These are phyloP conservation scores for Cordyceps sp. DNA, from an alignment of 2,329 filamentous ascomycete species.

Conservation along the genomic window DNA sequence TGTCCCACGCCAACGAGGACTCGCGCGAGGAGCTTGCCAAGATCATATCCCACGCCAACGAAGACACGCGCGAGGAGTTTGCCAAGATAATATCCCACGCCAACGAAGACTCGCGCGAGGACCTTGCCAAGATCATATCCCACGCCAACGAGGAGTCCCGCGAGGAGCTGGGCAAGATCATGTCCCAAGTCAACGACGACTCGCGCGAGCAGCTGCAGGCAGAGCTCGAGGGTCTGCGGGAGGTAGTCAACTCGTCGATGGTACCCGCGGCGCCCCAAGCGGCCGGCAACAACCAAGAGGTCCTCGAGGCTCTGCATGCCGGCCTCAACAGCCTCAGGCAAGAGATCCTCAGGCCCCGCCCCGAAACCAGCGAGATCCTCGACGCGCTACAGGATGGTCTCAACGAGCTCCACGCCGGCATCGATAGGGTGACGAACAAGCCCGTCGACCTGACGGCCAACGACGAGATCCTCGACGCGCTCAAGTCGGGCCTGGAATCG, in stretches of 20 bases:
- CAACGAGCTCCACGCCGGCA: slow-evolving; percentile 55
- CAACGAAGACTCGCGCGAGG: slow-evolving; percentile 34
- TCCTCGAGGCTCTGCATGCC: slow-evolving; percentile 52
- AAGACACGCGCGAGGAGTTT: slow-evolving; percentile 51
- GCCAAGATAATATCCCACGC: slow-evolving; percentile 22
- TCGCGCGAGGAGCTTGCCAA: slow-evolving; percentile 27
- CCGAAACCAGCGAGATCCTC: slow-evolving; percentile 72
- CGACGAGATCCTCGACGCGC: slow-evolving; percentile 75
- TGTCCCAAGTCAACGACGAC: slow-evolving; percentile 27
- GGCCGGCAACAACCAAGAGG: slow-evolving; percentile 37
- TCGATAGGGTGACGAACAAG: slow-evolving; percentile 65
- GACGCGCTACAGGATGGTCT: slow-evolving; percentile 83
- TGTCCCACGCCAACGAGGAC: neutral
- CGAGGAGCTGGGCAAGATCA: slow-evolving; percentile 35
- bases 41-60: slow-evolving; percentile 48
- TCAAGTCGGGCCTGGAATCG: slow-evolving; percentile 65
- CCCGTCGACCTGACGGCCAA: slow-evolving; percentile 69
- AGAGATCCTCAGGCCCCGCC: slow-evolving; percentile 51
- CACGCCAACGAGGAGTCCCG: slow-evolving; percentile 49
- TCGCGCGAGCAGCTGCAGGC: slow-evolving; percentile 53
- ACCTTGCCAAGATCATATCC: slow-evolving; percentile 59
- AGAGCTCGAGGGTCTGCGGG: slow-evolving; percentile 69
- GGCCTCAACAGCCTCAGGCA: slow-evolving; percentile 60
- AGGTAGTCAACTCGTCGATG: slow-evolving; percentile 55
- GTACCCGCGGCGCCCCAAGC: slow-evolving; percentile 37